Evolutionary conservation across 1,139 yeast species (phyloP).

Genomic region (Candida albicans): DNA sequence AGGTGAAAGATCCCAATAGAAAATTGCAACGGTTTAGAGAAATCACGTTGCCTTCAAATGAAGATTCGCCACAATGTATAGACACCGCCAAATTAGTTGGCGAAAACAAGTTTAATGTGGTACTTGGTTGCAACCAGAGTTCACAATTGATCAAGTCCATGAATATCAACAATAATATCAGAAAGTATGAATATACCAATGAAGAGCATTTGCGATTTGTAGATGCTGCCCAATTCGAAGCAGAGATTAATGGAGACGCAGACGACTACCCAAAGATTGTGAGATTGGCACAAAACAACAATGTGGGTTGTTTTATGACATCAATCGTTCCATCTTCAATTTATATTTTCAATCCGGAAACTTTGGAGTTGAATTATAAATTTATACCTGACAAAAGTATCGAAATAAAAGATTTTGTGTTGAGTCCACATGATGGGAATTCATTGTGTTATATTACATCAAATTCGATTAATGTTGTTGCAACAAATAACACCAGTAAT

Average conservation of each 20-base stretch:
- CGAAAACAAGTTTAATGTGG: slow-evolving; percentile 37
- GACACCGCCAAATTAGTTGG: slow-evolving; percentile 42
- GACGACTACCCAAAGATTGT: slow-evolving; percentile 63
- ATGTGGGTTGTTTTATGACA: slow-evolving; percentile 63
- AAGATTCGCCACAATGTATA: slow-evolving; percentile 75
- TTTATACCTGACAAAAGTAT: slow-evolving; percentile 18
- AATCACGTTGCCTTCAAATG: slow-evolving; percentile 57
- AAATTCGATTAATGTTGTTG: slow-evolving; percentile 51
- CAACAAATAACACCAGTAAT: slow-evolving; percentile 43
- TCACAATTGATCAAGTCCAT: slow-evolving; percentile 50
- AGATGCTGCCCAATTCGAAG: slow-evolving; percentile 58
- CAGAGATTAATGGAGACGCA: slow-evolving; percentile 29
- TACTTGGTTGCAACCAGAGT: slow-evolving; percentile 76
- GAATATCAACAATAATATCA: slow-evolving; percentile 70
- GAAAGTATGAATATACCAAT: slow-evolving; percentile 58
- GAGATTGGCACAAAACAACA: slow-evolving; percentile 51
- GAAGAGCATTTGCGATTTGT: slow-evolving; percentile 62
- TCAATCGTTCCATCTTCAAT: slow-evolving; percentile 60
- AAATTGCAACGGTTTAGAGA: slow-evolving; percentile 64
- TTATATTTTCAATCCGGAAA: slow-evolving; percentile 57
- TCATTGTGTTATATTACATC: slow-evolving; percentile 59
- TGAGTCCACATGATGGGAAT: slow-evolving; percentile 48
- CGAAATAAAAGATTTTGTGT: slow-evolving; percentile 30
- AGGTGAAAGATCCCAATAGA: slow-evolving; percentile 48
- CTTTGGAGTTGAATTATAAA: slow-evolving; percentile 38